Conservation (phyloP, 2,329 filamentous ascomycete species). For the Epichloe amarillans region DNA sequence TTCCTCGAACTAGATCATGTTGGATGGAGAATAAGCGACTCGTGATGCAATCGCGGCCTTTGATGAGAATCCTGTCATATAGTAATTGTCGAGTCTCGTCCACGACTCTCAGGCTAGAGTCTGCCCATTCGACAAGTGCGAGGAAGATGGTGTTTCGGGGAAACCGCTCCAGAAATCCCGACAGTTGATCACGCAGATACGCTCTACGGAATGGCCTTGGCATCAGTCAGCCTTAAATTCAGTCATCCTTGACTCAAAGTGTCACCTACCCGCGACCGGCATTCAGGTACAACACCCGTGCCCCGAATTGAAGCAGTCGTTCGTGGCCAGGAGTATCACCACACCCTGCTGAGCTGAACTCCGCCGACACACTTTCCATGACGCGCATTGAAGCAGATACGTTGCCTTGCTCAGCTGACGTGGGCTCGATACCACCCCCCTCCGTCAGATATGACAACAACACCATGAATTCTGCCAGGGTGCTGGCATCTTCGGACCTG, state of each 20-base stretch:
- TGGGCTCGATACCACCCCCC: conserved; percentile 27
- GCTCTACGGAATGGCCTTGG: conserved; percentile 52
- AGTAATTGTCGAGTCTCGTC: conserved; percentile 63
- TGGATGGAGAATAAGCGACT: conserved; percentile 36
- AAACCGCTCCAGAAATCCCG: conserved; percentile 47
- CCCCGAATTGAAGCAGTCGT: conserved; percentile 53
- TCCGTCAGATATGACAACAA: conserved; percentile 54
- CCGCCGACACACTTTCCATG: conserved; percentile 28
- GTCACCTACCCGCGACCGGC: conserved; percentile 38
- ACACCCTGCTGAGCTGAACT: conserved; percentile 25
- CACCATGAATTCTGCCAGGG: conserved; percentile 47
- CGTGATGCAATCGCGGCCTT: conserved; percentile 26
- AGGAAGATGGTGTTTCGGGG: conserved; percentile 68
- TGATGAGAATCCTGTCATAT: conserved; percentile 33
- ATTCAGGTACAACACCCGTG: conserved; percentile 54
- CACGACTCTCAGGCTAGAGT: conserved; percentile 57
- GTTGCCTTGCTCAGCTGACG: conserved; percentile 37
- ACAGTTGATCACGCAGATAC: conserved; percentile 48
- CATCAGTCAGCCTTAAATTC: not conserved
- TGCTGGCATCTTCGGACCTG: conserved; percentile 32
- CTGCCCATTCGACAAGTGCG: conserved; percentile 58
- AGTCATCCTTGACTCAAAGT: not conserved
- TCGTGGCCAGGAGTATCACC: conserved; percentile 36
- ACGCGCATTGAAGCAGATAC: conserved; percentile 35
- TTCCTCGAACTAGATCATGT: conserved; percentile 36